Evolutionary conservation across 2,329 filamentous ascomycete species (phyloP), one percentile per base, ranked within the genome.

Genomic region (Clarireedia sp.): DNA sequence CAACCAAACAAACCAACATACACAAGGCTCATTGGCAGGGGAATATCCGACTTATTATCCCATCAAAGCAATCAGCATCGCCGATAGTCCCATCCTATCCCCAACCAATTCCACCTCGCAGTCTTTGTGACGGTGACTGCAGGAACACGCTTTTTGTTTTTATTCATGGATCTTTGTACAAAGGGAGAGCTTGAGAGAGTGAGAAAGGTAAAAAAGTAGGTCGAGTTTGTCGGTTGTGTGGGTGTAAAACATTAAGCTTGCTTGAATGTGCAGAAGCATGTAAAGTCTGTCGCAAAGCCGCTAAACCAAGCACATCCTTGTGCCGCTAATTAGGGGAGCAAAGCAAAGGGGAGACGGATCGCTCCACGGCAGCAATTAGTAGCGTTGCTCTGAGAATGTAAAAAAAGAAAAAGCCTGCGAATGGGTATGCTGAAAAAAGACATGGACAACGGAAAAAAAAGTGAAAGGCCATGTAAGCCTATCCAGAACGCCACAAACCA

Each of bases 401-500:
- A 60, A 62, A 58, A 33, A 33, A 33, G 10, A 33, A 33, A 33
- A 33, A 33, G 12, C 29, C 59, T 60, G 55, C 54, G 58, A 59
- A 57, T 51, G 55, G 57, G 60, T 63, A 62, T 62, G 64, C 59
- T 59, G 61, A 56, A 61, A 62, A 60, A 57, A 26, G 24, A 33
- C 37, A 58, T 62, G 53, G 51, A 63, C 57, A 62, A 59, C 50
- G 60, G 63, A 53, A 62, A 54, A 61, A 57, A 57, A 63, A 45
- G 59, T 56, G 51, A 62, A 54, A 58, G 59, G 62, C 57, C 56
- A 45, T 29, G 41, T 57, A 50, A 57, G 60, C 62, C 57, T 66
- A 67, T 65, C 64, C 65, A 63, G 62, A 67, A 67, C 64, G 59
- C 64, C 63, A 45, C 59, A 64, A 60, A 36, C 60, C 46, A 36